These are phyloP conservation scores for Paradendryphiella salina DNA, from an alignment of 2,329 filamentous ascomycete species.

Conservation along the genomic window DNA sequence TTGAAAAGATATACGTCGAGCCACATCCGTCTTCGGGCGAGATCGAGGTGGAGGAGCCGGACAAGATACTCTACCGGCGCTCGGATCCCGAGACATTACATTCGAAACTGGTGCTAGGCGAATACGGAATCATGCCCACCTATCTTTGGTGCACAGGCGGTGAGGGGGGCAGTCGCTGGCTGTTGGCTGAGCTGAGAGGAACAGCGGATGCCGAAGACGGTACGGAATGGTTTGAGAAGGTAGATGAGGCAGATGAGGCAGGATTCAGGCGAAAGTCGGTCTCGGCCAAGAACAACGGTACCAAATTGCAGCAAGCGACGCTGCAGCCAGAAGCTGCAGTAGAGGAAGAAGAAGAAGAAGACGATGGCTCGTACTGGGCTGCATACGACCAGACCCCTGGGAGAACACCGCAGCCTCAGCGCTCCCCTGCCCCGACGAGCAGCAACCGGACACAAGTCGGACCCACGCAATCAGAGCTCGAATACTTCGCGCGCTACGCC, in stretches of 20 bases:
- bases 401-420: conserved; percentile 52
- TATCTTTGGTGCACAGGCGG: conserved; percentile 72
- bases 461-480: conserved; percentile 60
- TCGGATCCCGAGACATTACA: conserved; percentile 76
- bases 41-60: conserved; percentile 72
- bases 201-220: conserved; percentile 60
- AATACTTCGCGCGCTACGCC: conserved; percentile 77
- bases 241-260: conserved; percentile 64
- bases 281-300: conserved; percentile 24
- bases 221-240: conserved; percentile 59
- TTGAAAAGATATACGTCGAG: conserved; percentile 66
- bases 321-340: conserved; percentile 21
- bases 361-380: conserved; percentile 82
- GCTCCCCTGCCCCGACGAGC: conserved; percentile 62
- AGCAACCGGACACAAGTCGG: conserved; percentile 43
- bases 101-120: conserved; percentile 63
- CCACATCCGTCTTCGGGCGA: conserved; percentile 82
- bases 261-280: conserved; percentile 37
- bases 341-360: conserved; percentile 53
- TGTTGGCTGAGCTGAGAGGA: conserved; percentile 69
- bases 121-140: conserved; percentile 65
- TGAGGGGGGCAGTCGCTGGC: conserved; percentile 68
- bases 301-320: conserved; percentile 11
- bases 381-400: conserved; percentile 69
- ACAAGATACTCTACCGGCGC: conserved; percentile 65